Conservation (phyloP, 495 filamentous ascomycete genomes). For the Neurospora sp. region DNA sequence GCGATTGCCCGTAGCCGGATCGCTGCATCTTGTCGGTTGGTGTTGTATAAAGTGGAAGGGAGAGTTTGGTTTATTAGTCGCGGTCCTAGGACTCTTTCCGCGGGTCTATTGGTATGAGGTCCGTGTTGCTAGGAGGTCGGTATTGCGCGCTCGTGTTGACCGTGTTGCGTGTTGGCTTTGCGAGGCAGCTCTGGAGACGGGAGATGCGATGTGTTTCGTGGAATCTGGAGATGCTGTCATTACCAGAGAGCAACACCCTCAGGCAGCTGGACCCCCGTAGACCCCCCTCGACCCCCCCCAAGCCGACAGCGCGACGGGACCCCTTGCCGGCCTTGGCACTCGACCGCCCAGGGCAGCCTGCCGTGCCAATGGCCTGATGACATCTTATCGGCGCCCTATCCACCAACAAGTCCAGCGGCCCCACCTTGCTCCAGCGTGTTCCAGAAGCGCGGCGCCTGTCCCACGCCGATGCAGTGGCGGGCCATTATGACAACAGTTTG, state of each 20-base stretch:
- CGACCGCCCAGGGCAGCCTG: neutral
- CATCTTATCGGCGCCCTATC: neutral
- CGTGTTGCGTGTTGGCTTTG: neutral
- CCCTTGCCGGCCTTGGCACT: neutral
- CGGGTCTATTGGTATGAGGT: neutral
- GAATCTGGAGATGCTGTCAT: conserved; percentile 19
- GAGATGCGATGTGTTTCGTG: conserved; percentile 29
- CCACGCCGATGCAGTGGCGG: neutral
- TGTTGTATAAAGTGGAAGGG: neutral
- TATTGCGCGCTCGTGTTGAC: neutral
- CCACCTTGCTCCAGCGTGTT: conserved; percentile 4
- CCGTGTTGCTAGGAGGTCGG: neutral
- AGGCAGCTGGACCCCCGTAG: neutral
- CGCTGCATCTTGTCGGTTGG: conserved; percentile 60
- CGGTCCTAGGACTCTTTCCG: neutral
- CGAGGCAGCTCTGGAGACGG: conserved; percentile 1
- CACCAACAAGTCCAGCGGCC: neutral
- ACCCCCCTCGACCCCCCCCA: neutral
- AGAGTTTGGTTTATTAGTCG: neutral
- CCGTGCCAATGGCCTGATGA: neutral
- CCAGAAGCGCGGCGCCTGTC: neutral
- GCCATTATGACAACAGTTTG: conserved; percentile 1
- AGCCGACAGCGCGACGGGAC: neutral
- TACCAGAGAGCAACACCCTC: conserved; percentile 1
- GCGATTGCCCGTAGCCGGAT: conserved; percentile 72